phyloP scores from a whole-genome alignment of 768 basidiomycete genomes.

The Phylloporus sp. region DNA sequence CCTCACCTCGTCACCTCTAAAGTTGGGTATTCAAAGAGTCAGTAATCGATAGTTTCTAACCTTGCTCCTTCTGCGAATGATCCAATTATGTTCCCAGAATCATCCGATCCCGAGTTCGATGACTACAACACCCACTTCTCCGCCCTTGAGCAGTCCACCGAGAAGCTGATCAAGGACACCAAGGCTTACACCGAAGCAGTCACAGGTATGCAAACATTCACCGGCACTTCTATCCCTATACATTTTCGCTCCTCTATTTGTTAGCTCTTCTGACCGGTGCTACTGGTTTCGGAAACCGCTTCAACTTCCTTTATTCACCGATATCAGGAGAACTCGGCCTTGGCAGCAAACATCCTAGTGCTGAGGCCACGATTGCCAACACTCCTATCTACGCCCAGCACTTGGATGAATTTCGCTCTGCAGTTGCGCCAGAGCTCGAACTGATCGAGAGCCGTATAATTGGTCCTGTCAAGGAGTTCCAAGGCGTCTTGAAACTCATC shows the following conservation, averaged over 20 bases:
- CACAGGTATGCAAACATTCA: constrained; percentile 41
- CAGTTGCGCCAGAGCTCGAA: constrained; percentile 87
- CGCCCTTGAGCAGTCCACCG: constrained; percentile 72
- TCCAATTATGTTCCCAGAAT: constrained; percentile 44
- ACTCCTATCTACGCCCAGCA: constrained; percentile 66
- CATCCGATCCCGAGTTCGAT: constrained; percentile 85
- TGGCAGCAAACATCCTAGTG: constrained; percentile 71
- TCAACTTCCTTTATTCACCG: constrained; percentile 59
- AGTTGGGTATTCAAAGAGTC: constrained; percentile 93
- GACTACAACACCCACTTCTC: constrained; percentile 79
- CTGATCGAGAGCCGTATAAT: constrained; percentile 85
- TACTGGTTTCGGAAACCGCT: constrained; percentile 60
- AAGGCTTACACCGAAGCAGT: constrained; percentile 85
- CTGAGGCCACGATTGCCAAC: constrained; percentile 73
- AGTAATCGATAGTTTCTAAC: constrained; percentile 24
- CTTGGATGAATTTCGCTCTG: constrained; percentile 78
- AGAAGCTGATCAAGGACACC: constrained; percentile 90
- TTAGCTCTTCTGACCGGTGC: constrained; percentile 66
- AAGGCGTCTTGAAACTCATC: constrained; percentile 80
- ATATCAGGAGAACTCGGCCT: constrained; percentile 76
- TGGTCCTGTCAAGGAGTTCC: constrained; percentile 86
- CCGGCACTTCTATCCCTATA: background rate
- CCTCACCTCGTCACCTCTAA: constrained; percentile 86
- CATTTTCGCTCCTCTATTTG: constrained; percentile 1
- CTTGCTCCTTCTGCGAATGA: background rate